Percentiles rank a stretch among this genome's conserved stretches.
These are phyloP conservation scores for Saccharomycopsis phalli DNA, from an alignment of 1,139 yeast species.

Conservation along the genomic window DNA sequence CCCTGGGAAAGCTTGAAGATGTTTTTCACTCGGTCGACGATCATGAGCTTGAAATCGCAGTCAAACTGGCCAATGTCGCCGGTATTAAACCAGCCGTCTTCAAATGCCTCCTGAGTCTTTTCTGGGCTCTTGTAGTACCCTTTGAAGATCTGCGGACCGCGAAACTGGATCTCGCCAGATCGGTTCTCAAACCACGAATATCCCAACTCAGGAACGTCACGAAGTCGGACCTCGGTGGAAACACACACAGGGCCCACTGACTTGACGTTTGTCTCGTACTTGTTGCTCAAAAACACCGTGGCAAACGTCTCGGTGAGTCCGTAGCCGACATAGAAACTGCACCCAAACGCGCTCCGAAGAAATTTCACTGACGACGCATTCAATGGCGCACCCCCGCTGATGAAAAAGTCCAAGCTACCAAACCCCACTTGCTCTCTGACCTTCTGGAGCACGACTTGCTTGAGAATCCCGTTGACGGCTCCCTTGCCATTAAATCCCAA, in stretches of 20 bases:
- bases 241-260: constrained; percentile 46
- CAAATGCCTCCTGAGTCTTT: constrained; percentile 32
- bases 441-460: constrained; percentile 28
- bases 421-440: constrained; percentile 38
- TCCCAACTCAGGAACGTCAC: constrained; percentile 46
- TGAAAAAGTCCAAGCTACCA: constrained; percentile 30
- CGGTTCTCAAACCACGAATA: constrained; percentile 34
- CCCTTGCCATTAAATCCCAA: constrained; percentile 14
- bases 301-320: constrained; percentile 41
- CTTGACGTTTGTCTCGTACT: constrained; percentile 28
- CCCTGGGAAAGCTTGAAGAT: constrained; percentile 51
- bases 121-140: constrained; percentile 39
- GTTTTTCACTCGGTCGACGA: constrained; percentile 47
- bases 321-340: constrained; percentile 44
- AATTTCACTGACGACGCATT: constrained; percentile 38
- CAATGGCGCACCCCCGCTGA: constrained; percentile 48
- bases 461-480: constrained; percentile 3
- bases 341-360: constrained; percentile 37
- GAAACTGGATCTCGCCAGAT: constrained; percentile 36
- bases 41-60: constrained; percentile 33
- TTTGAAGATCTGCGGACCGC: constrained; percentile 37
- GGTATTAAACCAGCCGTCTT: constrained; percentile 48
- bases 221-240: constrained; percentile 39
- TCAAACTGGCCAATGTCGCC: constrained; percentile 46
- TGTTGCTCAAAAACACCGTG: constrained; percentile 10